phyloP scores from a whole-genome alignment of 2,329 filamentous ascomycete species.

The Diaporthe destruens region DNA sequence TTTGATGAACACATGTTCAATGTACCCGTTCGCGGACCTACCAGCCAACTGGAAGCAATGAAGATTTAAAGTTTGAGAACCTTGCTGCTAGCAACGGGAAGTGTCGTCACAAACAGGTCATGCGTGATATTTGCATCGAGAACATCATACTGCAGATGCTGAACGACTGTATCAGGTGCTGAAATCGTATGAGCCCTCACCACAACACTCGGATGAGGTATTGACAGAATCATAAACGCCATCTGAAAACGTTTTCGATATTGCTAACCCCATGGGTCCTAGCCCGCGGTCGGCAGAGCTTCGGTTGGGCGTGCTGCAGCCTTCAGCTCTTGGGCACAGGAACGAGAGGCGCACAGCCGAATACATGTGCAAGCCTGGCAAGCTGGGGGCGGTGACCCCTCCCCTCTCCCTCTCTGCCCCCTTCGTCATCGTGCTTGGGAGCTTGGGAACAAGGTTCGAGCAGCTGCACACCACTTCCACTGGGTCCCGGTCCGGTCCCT shows the following conservation, averaged over 20 bases:
- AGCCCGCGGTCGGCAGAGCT: conserved; percentile 8
- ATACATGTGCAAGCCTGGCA: too few species aligned
- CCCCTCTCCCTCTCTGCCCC: neutral
- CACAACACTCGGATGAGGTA: conserved; percentile 10
- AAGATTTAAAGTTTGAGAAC: conserved; percentile 27
- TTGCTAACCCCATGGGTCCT: conserved; percentile 28
- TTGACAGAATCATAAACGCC: conserved; percentile 1
- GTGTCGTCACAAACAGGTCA: conserved; percentile 35
- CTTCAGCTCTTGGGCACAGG: neutral
- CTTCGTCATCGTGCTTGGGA: conserved; percentile 37
- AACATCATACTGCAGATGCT: conserved; percentile 24
- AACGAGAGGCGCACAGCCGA: conserved; percentile 4
- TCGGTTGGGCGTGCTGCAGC: conserved; percentile 12
- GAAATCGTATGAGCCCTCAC: conserved; percentile 12
- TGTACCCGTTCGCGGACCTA: conserved; percentile 29
- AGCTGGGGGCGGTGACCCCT: conserved; percentile 22
- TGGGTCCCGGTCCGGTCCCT: conserved; percentile 23
- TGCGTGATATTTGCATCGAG: conserved; percentile 14
- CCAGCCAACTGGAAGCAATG: conserved; percentile 25
- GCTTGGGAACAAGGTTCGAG: conserved; percentile 29
- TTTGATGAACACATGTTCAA: conserved; percentile 27
- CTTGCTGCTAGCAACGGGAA: conserved; percentile 1
- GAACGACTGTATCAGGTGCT: conserved; percentile 10
- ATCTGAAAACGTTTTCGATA: neutral
- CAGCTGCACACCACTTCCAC: neutral